Conservation (phyloP, 768 basidiomycete genomes). For the Daedaleopsis nitida region DNA sequence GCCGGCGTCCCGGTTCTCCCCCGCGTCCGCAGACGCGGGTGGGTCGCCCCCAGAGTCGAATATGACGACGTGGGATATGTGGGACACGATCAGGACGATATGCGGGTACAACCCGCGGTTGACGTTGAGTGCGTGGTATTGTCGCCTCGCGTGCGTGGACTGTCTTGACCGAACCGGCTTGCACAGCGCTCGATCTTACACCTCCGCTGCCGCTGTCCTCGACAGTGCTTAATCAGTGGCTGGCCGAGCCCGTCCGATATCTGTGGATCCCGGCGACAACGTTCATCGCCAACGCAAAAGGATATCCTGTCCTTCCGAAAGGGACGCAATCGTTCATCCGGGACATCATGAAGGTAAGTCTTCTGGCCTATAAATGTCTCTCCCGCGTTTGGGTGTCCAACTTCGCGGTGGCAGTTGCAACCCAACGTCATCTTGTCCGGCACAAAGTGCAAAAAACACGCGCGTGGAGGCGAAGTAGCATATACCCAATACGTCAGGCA, state of each 20-base stretch:
- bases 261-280: slow-evolving; percentile 87
- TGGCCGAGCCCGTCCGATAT: slow-evolving; percentile 88
- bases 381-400: neutral
- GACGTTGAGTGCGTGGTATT: slow-evolving; percentile 59
- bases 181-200: slow-evolving; percentile 85
- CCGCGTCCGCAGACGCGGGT: slow-evolving; percentile 1
- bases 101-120: slow-evolving; percentile 82
- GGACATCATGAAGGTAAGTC: slow-evolving; percentile 76
- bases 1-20: neutral
- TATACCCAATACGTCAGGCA: slow-evolving; percentile 90
- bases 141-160: neutral
- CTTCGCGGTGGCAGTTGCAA: slow-evolving; percentile 55
- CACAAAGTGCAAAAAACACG: slow-evolving; percentile 64
- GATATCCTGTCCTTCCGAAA: slow-evolving; percentile 95
- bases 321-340: slow-evolving; percentile 89
- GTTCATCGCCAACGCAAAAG: slow-evolving; percentile 95
- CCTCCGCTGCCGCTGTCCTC: slow-evolving; percentile 81
- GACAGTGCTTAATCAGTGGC: slow-evolving; percentile 83
- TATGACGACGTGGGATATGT: slow-evolving; percentile 90
- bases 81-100: slow-evolving; percentile 90
- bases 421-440: slow-evolving; percentile 84
- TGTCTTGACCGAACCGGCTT: slow-evolving; percentile 18
- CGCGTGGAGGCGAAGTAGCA: slow-evolving; percentile 78
- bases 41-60: slow-evolving; percentile 28
- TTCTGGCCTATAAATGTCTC: no score